These are phyloP conservation scores for Starmerella asiatica DNA, from an alignment of 805 yeast species.

Conservation along the genomic window DNA sequence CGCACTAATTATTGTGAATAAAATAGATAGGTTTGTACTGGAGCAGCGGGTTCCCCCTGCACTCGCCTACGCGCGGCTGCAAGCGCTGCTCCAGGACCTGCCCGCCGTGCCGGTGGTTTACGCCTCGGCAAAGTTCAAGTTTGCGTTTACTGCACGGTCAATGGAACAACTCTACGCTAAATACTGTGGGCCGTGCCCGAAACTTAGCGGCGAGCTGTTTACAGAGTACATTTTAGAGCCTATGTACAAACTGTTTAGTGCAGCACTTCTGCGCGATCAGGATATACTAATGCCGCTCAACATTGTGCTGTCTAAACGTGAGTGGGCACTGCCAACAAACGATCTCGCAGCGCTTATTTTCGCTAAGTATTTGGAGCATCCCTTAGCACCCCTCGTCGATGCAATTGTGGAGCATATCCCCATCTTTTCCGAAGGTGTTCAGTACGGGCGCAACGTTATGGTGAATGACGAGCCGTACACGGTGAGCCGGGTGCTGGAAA, in stretches of 20 bases:
- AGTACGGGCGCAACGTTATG: background rate
- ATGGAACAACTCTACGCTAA: slow-evolving; percentile 42
- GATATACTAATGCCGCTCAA: slow-evolving; percentile 37
- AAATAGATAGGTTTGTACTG: slow-evolving; percentile 70
- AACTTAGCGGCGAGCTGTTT: slow-evolving; percentile 46
- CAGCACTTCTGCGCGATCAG: slow-evolving; percentile 41
- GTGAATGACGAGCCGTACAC: background rate
- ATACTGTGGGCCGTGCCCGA: slow-evolving; percentile 25
- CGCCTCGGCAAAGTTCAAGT: slow-evolving; percentile 50
- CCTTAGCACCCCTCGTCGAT: background rate
- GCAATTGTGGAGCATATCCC: background rate
- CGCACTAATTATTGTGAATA: slow-evolving; percentile 48
- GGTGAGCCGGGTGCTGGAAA: background rate
- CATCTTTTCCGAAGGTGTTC: slow-evolving; percentile 11
- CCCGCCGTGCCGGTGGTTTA: slow-evolving; percentile 32
- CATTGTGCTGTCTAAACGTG: slow-evolving; percentile 1
- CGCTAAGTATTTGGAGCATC: slow-evolving; percentile 8
- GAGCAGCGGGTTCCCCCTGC: slow-evolving; percentile 64
- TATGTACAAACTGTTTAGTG: slow-evolving; percentile 57
- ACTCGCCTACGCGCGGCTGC: slow-evolving; percentile 52
- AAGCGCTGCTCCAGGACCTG: slow-evolving; percentile 36
- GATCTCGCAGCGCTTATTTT: slow-evolving; percentile 5
- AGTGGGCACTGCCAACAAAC: slow-evolving; percentile 4
- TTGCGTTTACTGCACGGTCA: slow-evolving; percentile 53
- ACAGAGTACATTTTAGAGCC: slow-evolving; percentile 61